These are phyloP conservation scores for Jatropha podagrica DNA, from an alignment of 441 rosid species.

Conservation along the genomic window DNA sequence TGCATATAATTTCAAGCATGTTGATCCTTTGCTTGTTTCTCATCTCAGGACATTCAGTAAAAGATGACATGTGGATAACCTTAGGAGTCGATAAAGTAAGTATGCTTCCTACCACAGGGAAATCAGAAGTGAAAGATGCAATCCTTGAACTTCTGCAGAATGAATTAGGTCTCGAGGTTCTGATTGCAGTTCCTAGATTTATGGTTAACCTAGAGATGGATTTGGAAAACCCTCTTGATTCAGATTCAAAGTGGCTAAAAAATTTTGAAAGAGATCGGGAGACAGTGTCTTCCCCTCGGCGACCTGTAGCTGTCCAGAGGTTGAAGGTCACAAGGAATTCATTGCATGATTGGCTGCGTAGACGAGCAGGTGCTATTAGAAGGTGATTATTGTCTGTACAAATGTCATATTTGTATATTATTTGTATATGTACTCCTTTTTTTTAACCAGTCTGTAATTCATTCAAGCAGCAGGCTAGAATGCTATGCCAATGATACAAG, in stretches of 20 bases:
- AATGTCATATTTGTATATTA: constrained; percentile 21
- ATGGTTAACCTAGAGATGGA: constrained; percentile 10
- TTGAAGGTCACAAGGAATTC: constrained; percentile 69
- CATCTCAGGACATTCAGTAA: constrained; percentile 65
- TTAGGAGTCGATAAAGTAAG: constrained; percentile 47
- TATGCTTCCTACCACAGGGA: constrained; percentile 28
- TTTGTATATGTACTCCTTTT: constrained; percentile 7
- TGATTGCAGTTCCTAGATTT: constrained; percentile 33
- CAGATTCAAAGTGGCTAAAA: constrained; percentile 33
- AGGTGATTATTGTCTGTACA: constrained; percentile 32
- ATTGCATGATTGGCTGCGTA: constrained; percentile 58
- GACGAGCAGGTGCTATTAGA: constrained; percentile 31
- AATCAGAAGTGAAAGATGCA: constrained; percentile 48
- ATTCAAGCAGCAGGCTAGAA: constrained; percentile 12
- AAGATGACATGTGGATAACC: constrained; percentile 71
- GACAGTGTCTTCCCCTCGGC: constrained; percentile 50
- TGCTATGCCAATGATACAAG: not conserved
- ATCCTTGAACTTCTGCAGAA: constrained; percentile 55
- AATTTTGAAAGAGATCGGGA: constrained; percentile 27
- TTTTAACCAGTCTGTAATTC: not conserved
- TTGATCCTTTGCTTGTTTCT: constrained; percentile 16
- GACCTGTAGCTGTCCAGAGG: constrained; percentile 60
- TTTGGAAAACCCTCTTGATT: constrained; percentile 15
- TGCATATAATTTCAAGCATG: not conserved
- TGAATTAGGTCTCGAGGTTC: constrained; percentile 73